Percentiles rank a stretch among this genome's conserved stretches.
These are phyloP conservation scores for Lunularia cruciata DNA, from an alignment of 225 moss, liverwort and hornwort genomes.

Conservation along the genomic window DNA sequence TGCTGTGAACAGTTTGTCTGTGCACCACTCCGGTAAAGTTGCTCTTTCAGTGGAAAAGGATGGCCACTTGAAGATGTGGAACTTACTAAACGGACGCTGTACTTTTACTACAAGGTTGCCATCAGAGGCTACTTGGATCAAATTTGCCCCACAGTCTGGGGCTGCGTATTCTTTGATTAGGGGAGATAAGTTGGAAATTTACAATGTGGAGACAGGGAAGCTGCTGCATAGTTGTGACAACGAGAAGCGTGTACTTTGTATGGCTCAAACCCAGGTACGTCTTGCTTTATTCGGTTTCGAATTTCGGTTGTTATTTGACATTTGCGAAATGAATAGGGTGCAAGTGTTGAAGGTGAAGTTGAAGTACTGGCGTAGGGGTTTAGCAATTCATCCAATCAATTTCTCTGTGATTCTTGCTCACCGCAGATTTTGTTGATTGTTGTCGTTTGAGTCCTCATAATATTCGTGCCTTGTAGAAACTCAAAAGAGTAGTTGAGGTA, in stretches of 20 bases:
- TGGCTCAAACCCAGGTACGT: slow-evolving; percentile 72
- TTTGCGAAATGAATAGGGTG: too few relatives aligned
- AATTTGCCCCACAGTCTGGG: slow-evolving; percentile 77
- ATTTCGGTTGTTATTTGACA: too few relatives aligned
- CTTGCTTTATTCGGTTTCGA: too few relatives aligned
- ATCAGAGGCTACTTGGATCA: slow-evolving; percentile 64
- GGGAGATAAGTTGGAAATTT: slow-evolving; percentile 64
- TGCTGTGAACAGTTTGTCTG: slow-evolving; percentile 71
- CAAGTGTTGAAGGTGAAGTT: too few relatives aligned
- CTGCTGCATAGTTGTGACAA: slow-evolving; percentile 55
- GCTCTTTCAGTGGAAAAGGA: slow-evolving; percentile 81
- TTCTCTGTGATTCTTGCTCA: too few relatives aligned
- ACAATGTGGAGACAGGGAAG: slow-evolving; percentile 69
- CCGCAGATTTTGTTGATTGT: too few relatives aligned
- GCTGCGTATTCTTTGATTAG: slow-evolving; percentile 69
- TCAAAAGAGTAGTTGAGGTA: too few relatives aligned
- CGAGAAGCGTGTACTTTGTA: slow-evolving; percentile 71
- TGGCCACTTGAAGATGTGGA: slow-evolving; percentile 96
- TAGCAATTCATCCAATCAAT: too few relatives aligned
- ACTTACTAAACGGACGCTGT: slow-evolving; percentile 85
- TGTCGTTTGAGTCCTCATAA: too few relatives aligned
- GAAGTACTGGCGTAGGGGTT: too few relatives aligned
- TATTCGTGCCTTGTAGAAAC: too few relatives aligned
- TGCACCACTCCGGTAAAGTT: slow-evolving; percentile 72
- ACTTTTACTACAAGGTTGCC: slow-evolving; percentile 74